These are phyloP conservation scores for Corylus heterophylla DNA, from an alignment of 306 rosid species.

Conservation along the genomic window DNA sequence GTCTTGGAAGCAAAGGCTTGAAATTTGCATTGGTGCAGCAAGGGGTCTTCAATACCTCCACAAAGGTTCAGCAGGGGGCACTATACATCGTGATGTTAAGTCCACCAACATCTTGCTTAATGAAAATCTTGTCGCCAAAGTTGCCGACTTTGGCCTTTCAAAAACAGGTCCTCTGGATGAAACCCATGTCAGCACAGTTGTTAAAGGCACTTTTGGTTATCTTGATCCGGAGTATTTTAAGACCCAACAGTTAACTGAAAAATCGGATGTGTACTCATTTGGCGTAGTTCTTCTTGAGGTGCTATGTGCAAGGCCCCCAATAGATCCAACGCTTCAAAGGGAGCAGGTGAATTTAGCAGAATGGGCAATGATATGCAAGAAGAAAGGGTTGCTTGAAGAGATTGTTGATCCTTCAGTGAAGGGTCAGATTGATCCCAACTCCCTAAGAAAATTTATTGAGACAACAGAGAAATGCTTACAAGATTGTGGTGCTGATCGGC, in stretches of 20 bases:
- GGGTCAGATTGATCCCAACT: constrained; percentile 41
- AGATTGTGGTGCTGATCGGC: constrained; percentile 40
- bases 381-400: constrained; percentile 41
- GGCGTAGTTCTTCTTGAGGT: constrained; percentile 55
- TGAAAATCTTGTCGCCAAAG: constrained; percentile 49
- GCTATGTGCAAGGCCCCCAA: constrained; percentile 49
- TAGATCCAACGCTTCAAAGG: constrained; percentile 37
- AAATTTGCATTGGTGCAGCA: constrained; percentile 58
- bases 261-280: constrained; percentile 57
- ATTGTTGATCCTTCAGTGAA: constrained; percentile 45
- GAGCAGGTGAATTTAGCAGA: constrained; percentile 54
- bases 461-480: constrained; percentile 46
- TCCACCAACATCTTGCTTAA: constrained; percentile 55
- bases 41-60: constrained; percentile 59
- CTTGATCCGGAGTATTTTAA: constrained; percentile 56
- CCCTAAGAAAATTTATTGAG: constrained; percentile 51
- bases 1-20: constrained; percentile 60
- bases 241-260: constrained; percentile 46
- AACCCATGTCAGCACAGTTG: constrained; percentile 49
- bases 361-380: constrained; percentile 51
- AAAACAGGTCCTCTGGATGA: constrained; percentile 40
- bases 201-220: constrained; percentile 58
- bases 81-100: constrained; percentile 57
- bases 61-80: constrained; percentile 52
- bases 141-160: constrained; percentile 60